Conservation (phyloP, 768 basidiomycete genomes). For the Mycena alexandri region DNA sequence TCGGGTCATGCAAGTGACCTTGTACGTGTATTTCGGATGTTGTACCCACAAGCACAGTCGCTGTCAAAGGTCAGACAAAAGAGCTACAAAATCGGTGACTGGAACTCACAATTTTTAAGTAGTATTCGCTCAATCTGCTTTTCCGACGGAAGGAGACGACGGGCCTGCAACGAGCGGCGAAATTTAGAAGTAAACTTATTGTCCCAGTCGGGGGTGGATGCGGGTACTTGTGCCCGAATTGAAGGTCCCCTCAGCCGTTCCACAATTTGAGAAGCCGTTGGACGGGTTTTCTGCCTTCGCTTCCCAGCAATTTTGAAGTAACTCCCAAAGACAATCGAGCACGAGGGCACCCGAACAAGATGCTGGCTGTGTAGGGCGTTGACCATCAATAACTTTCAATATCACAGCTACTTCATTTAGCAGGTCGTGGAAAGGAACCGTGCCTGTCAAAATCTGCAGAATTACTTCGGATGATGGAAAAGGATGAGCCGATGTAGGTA, state of each 20-base stretch:
- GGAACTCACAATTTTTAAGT: too few species aligned
- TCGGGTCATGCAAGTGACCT: too few species aligned
- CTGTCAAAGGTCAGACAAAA: too few species aligned
- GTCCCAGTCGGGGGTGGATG: constrained; percentile 12
- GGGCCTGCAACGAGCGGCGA: neutral
- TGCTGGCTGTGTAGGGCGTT: neutral
- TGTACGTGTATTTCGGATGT: too few species aligned
- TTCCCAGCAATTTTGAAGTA: neutral
- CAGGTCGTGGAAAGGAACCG: neutral
- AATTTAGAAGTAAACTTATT: constrained; percentile 18
- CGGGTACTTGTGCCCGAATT: constrained; percentile 3
- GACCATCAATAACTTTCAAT: neutral
- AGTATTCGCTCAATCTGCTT: constrained; percentile 5
- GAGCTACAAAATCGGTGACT: too few species aligned
- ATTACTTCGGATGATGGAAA: neutral
- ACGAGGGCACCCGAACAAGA: neutral
- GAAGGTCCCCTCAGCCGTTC: neutral
- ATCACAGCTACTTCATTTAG: neutral
- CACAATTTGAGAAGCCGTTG: neutral
- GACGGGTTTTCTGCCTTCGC: neutral
- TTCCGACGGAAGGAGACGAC: constrained; percentile 4
- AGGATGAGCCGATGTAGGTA: neutral
- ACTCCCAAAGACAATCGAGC: neutral
- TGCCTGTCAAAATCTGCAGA: neutral
- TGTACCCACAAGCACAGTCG: too few species aligned